These are phyloP conservation scores for Rhodotorula babjevae DNA, from an alignment of 768 basidiomycete genomes.

Conservation along the genomic window DNA sequence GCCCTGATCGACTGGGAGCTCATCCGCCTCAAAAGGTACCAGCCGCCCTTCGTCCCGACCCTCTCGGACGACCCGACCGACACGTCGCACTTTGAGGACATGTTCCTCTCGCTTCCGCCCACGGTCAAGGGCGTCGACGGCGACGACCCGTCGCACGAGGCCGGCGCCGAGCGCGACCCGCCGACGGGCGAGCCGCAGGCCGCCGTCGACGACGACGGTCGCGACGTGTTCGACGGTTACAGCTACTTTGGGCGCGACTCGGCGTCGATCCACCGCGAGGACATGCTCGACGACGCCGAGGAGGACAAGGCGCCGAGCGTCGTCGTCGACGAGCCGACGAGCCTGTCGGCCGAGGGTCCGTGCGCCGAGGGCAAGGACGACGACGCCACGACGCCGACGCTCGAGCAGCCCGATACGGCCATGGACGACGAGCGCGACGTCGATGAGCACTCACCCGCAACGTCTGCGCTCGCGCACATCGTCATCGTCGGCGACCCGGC, in stretches of 20 bases:
- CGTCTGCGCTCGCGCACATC: too few species aligned
- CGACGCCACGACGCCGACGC: too few species aligned
- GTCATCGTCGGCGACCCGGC: neutral
- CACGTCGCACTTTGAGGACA: constrained; percentile 95
- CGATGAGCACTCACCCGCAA: too few species aligned
- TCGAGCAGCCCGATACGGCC: too few species aligned
- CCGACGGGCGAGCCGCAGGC: constrained; percentile 41
- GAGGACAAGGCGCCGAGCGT: neutral
- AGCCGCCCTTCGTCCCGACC: constrained; percentile 68
- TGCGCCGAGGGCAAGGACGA: neutral
- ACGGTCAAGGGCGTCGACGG: constrained; percentile 55
- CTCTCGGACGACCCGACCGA: constrained; percentile 87
- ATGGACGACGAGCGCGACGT: too few species aligned
- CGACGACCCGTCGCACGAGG: constrained; percentile 56
- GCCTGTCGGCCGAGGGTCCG: too few species aligned
- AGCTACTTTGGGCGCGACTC: constrained; percentile 67
- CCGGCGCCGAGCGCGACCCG: constrained; percentile 44
- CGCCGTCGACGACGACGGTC: constrained; percentile 53
- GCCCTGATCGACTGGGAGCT: constrained; percentile 34
- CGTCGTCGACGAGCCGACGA: constrained; percentile 8
- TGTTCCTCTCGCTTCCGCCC: constrained; percentile 92
- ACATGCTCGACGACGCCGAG: constrained; percentile 51
- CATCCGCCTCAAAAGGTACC: constrained; percentile 89
- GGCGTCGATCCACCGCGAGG: constrained; percentile 63
- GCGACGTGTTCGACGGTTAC: constrained; percentile 89